phyloP scores from a whole-genome alignment of 202 grass and related monocot species.

The Bolboschoenoplectus hybrid region DNA sequence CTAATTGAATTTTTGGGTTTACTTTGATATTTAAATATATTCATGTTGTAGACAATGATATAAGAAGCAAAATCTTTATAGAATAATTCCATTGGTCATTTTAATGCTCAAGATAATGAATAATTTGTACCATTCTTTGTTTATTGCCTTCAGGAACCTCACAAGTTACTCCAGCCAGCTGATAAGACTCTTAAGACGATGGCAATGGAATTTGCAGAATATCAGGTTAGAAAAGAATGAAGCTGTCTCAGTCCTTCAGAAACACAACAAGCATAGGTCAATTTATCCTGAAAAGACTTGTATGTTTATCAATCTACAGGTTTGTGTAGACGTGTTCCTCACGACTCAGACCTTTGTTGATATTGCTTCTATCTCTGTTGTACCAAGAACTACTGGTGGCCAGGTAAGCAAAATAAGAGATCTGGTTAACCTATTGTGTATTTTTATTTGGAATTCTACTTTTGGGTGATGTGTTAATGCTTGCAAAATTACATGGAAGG shows the following conservation, averaged over 20 bases:
- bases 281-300: slow-evolving; percentile 17
- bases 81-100: not conserved
- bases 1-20: not conserved
- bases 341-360: slow-evolving; percentile 71
- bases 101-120: not conserved
- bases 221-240: slow-evolving; percentile 57
- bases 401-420: slow-evolving; percentile 54
- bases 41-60: not conserved
- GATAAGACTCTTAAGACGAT: slow-evolving; percentile 88
- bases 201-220: slow-evolving; percentile 90
- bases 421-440: not conserved
- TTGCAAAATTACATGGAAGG: not conserved
- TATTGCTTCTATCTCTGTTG: slow-evolving; percentile 79
- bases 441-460: not conserved
- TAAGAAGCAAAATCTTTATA: not conserved
- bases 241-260: slow-evolving; percentile 15
- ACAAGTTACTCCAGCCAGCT: slow-evolving; percentile 79
- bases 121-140: not conserved
- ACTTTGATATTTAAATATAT: not conserved
- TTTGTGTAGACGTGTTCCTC: slow-evolving; percentile 89
- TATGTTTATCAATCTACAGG: slow-evolving; percentile 50
- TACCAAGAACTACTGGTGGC: slow-evolving; percentile 71
- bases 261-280: slow-evolving; percentile 6
- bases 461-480: not conserved
- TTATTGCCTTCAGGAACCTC: slow-evolving; percentile 56